Evolutionary conservation across 1,139 yeast genomes (phyloP).

Genomic region (Geotrichum carabidarum): DNA sequence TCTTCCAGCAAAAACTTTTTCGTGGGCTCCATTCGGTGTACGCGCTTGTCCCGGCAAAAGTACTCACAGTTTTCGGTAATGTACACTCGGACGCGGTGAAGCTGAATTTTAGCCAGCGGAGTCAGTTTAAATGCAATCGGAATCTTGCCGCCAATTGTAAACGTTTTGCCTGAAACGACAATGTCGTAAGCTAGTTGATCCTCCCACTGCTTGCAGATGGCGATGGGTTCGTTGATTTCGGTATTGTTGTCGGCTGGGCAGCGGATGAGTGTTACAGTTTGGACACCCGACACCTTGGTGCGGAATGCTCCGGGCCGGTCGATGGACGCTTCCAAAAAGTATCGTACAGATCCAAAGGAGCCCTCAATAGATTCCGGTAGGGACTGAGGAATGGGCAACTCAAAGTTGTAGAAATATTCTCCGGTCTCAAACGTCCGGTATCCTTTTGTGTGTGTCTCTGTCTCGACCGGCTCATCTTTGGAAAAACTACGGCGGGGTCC

Average conservation of each 20-base stretch:
- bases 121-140: slow-evolving; percentile 80
- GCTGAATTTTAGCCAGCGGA: slow-evolving; percentile 79
- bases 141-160: slow-evolving; percentile 72
- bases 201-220: slow-evolving; percentile 89
- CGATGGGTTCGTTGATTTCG: slow-evolving; percentile 90
- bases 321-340: slow-evolving; percentile 61
- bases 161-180: slow-evolving; percentile 75
- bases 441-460: slow-evolving; percentile 19
- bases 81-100: slow-evolving; percentile 80
- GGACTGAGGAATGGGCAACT: slow-evolving; percentile 76
- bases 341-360: slow-evolving; percentile 74
- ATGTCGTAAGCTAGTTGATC: slow-evolving; percentile 84
- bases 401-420: slow-evolving; percentile 86
- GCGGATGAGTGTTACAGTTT: slow-evolving; percentile 64
- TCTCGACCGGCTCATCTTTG: slow-evolving; percentile 19
- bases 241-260: slow-evolving; percentile 71
- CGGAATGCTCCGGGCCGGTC: slow-evolving; percentile 83
- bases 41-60: slow-evolving; percentile 76
- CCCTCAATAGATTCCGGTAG: slow-evolving; percentile 79
- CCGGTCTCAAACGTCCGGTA: slow-evolving; percentile 62
- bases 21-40: slow-evolving; percentile 86
- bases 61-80: slow-evolving; percentile 86
- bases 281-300: slow-evolving; percentile 58
- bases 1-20: slow-evolving; percentile 75
- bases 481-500: slow-evolving; percentile 14